A percentile compares a stretch with the other conserved stretches of the same genome.
Conservation (phyloP, 352 stramenopile genomes). For the Sclerospora graminicola region DNA sequence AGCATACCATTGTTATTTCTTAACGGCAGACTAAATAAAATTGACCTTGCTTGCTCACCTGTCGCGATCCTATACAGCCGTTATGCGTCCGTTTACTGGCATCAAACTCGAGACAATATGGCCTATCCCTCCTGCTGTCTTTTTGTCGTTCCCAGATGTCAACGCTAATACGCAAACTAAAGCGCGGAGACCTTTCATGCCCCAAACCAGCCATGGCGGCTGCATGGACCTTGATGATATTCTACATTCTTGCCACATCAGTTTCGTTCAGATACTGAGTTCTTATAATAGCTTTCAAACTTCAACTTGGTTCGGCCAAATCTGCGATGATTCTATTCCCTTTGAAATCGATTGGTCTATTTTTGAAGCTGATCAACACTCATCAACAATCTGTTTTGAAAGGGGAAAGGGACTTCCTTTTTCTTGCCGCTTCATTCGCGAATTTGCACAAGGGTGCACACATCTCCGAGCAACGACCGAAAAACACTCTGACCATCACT, state of each 20-base stretch:
- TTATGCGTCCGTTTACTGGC: conserved; percentile 10
- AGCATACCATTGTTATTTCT: conserved; percentile 11
- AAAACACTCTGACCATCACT: conserved; percentile 6
- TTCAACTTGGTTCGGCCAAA: conserved; percentile 9
- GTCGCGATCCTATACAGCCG: conserved; percentile 13
- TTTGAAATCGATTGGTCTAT: background rate
- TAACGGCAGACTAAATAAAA: conserved; percentile 12
- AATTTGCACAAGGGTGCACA: conserved; percentile 23
- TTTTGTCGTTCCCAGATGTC: too few relatives aligned
- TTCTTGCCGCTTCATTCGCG: conserved; percentile 19
- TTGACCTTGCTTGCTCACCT: conserved; percentile 21
- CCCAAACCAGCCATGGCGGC: too few relatives aligned
- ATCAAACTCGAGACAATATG: too few relatives aligned
- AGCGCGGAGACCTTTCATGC: too few relatives aligned
- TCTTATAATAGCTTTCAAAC: conserved; percentile 5
- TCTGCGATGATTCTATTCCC: background rate
- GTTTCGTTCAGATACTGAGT: too few relatives aligned
- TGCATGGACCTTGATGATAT: too few relatives aligned
- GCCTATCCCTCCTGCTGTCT: too few relatives aligned
- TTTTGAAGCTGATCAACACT: conserved; percentile 8
- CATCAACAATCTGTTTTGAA: conserved; percentile 4
- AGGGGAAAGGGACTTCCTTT: conserved; percentile 12
- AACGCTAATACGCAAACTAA: too few relatives aligned
- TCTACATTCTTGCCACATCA: too few relatives aligned
- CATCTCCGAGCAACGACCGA: conserved; percentile 4